Percentiles rank a stretch among this genome's conserved stretches.
Evolutionary conservation across 2,329 filamentous ascomycete species (phyloP).

Genomic region (Exutisphaerella laricina): DNA sequence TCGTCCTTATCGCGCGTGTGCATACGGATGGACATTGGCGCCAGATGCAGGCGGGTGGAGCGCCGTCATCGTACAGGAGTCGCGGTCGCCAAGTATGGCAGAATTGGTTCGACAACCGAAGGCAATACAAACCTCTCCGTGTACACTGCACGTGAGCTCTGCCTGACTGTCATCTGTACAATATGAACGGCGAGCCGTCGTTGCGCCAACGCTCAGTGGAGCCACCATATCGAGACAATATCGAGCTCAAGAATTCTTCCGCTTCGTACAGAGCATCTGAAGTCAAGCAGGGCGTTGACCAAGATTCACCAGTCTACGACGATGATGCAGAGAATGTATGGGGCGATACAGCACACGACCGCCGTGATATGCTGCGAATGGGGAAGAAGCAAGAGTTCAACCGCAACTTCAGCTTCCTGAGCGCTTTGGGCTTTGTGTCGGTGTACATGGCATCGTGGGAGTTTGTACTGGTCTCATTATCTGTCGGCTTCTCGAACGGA

Average conservation of each 20-base stretch:
- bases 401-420: constrained; percentile 28
- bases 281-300: neutral
- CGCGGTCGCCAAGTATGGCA: neutral
- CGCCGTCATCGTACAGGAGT: neutral
- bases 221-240: constrained; percentile 1
- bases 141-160: neutral
- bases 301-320: constrained; percentile 7
- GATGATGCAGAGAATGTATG: constrained; percentile 8
- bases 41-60: neutral
- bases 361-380: constrained; percentile 27
- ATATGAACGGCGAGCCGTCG: constrained; percentile 1
- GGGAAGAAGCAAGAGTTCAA: constrained; percentile 30
- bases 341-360: constrained; percentile 13
- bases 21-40: too few relatives aligned
- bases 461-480: constrained; percentile 29
- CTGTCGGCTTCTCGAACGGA: constrained; percentile 30
- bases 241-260: constrained; percentile 3
- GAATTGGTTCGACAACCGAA: neutral
- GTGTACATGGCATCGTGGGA: constrained; percentile 31
- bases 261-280: neutral
- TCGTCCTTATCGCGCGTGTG: too few relatives aligned
- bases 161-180: too few relatives aligned
- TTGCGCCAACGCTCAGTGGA: neutral
- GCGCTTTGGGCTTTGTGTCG: constrained; percentile 30
- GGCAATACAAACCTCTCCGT: constrained; percentile 4